phyloP scores from a whole-genome alignment of 768 basidiomycete species.

The Lactarius quietus region DNA sequence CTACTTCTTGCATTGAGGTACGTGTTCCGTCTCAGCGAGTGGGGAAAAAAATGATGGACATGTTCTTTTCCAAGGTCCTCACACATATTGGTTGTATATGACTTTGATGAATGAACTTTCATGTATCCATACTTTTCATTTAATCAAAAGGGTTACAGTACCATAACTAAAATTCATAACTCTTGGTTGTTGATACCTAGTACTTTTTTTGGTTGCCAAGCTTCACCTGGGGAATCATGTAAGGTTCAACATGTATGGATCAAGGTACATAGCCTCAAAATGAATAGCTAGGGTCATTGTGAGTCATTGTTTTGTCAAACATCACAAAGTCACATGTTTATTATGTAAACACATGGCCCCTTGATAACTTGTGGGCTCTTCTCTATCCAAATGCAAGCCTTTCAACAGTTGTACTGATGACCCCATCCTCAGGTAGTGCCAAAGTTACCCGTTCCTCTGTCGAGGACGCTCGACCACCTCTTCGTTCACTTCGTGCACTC shows the following conservation, averaged over 20 bases:
- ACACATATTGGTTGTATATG: conserved; percentile 21
- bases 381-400: neutral
- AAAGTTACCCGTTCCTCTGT: neutral
- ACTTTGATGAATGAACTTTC: conserved; percentile 22
- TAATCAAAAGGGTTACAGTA: conserved; percentile 15
- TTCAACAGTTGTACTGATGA: conserved; percentile 7
- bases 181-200: neutral
- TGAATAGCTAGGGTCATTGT: too few relatives aligned
- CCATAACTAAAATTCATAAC: conserved; percentile 11
- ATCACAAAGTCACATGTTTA: neutral
- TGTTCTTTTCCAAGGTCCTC: too few relatives aligned
- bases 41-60: neutral
- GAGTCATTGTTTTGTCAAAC: neutral
- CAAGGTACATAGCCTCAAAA: neutral
- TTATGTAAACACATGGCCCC: neutral
- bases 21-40: neutral
- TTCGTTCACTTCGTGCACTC: neutral
- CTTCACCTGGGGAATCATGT: neutral
- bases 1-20: conserved; percentile 23
- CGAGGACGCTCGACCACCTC: neutral
- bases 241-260: neutral
- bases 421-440: conserved; percentile 5
- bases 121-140: conserved; percentile 22
- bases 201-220: neutral
- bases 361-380: neutral